phyloP scores from a whole-genome alignment of 208 protist genomes.

The Trypanosomatidae sp. region DNA sequence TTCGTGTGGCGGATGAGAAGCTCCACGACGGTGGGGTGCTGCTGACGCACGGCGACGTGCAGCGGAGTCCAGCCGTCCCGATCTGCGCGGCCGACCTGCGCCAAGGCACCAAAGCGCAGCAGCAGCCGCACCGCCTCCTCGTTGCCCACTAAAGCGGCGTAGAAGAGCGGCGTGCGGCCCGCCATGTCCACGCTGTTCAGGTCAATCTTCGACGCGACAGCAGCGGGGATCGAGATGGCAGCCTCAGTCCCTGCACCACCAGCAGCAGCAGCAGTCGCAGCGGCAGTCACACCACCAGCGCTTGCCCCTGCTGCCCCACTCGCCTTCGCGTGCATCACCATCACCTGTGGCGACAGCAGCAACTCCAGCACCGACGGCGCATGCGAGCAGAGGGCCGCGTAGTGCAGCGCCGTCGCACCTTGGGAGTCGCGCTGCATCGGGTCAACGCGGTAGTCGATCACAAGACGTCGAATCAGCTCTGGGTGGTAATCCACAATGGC shows the following conservation, averaged over 20 bases:
- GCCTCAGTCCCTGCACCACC: too few relatives aligned
- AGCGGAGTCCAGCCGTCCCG: constrained; percentile 63
- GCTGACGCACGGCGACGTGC: constrained; percentile 66
- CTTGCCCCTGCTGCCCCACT: neutral
- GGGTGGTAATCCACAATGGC: constrained; percentile 84
- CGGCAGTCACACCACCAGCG: neutral
- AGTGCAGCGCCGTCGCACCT: constrained; percentile 79
- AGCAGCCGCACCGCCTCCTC: constrained; percentile 46
- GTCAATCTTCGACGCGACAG: constrained; percentile 62
- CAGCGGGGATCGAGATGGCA: too few relatives aligned
- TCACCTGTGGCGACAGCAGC: constrained; percentile 37
- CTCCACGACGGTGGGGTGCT: constrained; percentile 41
- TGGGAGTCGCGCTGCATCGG: constrained; percentile 67
- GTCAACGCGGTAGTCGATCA: constrained; percentile 70
- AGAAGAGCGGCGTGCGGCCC: constrained; percentile 82
- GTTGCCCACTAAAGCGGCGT: constrained; percentile 75
- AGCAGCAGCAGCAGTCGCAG: neutral
- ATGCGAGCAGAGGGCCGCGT: constrained; percentile 47
- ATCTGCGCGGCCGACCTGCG: constrained; percentile 44
- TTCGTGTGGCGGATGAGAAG: constrained; percentile 52
- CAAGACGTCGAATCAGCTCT: constrained; percentile 73
- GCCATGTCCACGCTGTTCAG: constrained; percentile 75
- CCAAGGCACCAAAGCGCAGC: constrained; percentile 13
- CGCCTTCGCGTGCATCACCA: too few relatives aligned
- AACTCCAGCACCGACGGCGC: constrained; percentile 53